Evolutionary conservation across 768 basidiomycete species (phyloP).

Genomic region (Auricularia sp.): DNA sequence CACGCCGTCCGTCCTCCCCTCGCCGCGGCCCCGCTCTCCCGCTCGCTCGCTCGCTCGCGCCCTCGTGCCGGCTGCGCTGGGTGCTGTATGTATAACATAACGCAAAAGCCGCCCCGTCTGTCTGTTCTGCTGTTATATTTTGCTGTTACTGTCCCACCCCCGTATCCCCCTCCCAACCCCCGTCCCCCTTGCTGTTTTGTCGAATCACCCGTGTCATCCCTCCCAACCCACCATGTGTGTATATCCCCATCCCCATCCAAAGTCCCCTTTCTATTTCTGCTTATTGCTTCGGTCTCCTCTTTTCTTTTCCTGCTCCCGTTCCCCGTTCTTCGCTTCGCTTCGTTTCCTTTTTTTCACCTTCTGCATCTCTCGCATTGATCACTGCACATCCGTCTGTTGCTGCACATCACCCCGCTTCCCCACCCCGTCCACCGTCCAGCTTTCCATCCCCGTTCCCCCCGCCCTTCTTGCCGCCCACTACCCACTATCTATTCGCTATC

Average conservation of each 20-base stretch:
- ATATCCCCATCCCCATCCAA: no score
- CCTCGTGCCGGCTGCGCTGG: not conserved
- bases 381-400: no score
- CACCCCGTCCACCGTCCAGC: not conserved
- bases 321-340: conserved; percentile 36
- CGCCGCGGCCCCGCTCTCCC: conserved; percentile 5
- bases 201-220: no score
- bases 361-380: no score
- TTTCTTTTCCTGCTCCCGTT: not conserved
- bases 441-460: not conserved
- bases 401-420: no score
- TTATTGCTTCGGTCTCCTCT: not conserved
- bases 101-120: not conserved
- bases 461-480: not conserved
- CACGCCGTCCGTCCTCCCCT: conserved; percentile 2
- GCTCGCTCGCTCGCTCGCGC: conserved; percentile 2
- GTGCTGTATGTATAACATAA: no score
- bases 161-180: not conserved
- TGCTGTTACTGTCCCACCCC: conserved; percentile 3
- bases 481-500: not conserved
- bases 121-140: conserved; percentile 7
- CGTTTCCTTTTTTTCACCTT: conserved; percentile 24
- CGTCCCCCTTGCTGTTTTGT: no score
- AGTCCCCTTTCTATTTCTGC: not conserved
- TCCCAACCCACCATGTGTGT: no score